These are phyloP conservation scores for Hypoxylon lenormandii DNA, from an alignment of 495 filamentous ascomycete species.

Conservation along the genomic window DNA sequence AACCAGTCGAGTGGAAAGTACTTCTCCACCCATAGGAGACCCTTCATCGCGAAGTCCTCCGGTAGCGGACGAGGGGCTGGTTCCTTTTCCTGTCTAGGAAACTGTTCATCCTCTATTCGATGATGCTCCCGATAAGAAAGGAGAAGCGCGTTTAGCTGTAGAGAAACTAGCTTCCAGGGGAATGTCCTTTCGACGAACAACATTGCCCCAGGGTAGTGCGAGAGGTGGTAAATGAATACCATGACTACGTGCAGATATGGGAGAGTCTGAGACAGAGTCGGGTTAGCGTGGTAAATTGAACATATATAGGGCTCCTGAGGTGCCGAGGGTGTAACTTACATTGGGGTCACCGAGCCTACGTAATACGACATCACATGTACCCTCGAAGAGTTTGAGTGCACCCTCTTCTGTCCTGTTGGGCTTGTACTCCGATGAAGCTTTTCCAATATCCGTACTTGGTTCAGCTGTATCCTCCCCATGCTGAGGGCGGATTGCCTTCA, in stretches of 20 bases:
- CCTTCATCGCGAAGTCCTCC: slow-evolving; percentile 85
- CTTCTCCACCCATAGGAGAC: slow-evolving; percentile 74
- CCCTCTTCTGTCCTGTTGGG: slow-evolving; percentile 35
- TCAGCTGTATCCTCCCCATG: slow-evolving; percentile 34
- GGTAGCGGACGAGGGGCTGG: slow-evolving; percentile 70
- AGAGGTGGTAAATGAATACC: slow-evolving; percentile 73
- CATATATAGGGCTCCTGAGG: not conserved
- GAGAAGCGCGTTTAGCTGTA: slow-evolving; percentile 74
- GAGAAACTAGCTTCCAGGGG: slow-evolving; percentile 74
- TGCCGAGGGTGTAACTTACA: slow-evolving; percentile 21
- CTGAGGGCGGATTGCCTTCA: slow-evolving; percentile 47
- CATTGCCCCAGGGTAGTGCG: slow-evolving; percentile 65
- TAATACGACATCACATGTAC: slow-evolving; percentile 65
- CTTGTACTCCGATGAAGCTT: slow-evolving; percentile 14
- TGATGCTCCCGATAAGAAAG: slow-evolving; percentile 52
- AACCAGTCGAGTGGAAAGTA: slow-evolving; percentile 82
- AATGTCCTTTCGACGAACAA: slow-evolving; percentile 59
- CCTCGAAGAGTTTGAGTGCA: slow-evolving; percentile 39
- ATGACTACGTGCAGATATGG: slow-evolving; percentile 76
- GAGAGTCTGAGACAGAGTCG: slow-evolving; percentile 56
- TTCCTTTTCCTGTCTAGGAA: slow-evolving; percentile 67
- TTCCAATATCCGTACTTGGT: slow-evolving; percentile 1
- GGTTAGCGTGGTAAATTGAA: slow-evolving; percentile 1
- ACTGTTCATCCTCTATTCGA: slow-evolving; percentile 64
- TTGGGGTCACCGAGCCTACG: slow-evolving; percentile 71